A percentile compares a stretch with the other conserved stretches of the same genome.
phyloP scores from a whole-genome alignment of 495 filamentous ascomycete species.

The Astrocystis sublimbata region DNA sequence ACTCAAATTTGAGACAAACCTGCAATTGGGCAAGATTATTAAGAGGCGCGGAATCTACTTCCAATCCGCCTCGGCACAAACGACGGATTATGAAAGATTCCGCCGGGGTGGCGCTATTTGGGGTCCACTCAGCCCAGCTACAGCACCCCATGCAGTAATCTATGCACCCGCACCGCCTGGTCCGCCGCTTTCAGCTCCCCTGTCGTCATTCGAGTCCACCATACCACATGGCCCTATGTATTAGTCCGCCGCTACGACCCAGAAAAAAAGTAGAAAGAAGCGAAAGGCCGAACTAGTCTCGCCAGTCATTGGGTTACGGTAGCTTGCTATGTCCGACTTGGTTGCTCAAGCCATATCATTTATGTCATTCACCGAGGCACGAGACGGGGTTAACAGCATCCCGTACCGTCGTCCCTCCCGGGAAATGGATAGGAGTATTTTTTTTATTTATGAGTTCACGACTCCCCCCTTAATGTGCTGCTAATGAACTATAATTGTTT shows the following conservation, averaged over 20 bases:
- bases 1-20: no score
- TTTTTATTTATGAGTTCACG: slow-evolving; percentile 3
- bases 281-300: slow-evolving; percentile 7
- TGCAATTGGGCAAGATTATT: no score
- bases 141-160: background rate
- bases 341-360: slow-evolving; percentile 3
- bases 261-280: slow-evolving; percentile 9
- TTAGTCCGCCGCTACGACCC: background rate
- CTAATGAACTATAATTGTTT: background rate
- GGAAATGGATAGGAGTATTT: background rate
- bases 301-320: no score
- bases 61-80: no score
- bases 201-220: slow-evolving; percentile 12
- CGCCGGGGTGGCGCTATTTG: background rate
- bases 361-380: slow-evolving; percentile 6
- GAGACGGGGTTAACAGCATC: background rate
- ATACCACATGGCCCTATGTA: background rate
- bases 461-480: background rate
- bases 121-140: background rate
- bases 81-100: no score
- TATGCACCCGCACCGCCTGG: background rate
- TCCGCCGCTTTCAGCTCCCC: background rate
- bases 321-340: background rate
- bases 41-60: no score
- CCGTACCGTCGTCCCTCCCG: no score